A percentile compares a stretch with the other conserved stretches of the same genome.
phyloP scores from a whole-genome alignment of 805 yeast species.

The Suhomyces pyralidae region DNA sequence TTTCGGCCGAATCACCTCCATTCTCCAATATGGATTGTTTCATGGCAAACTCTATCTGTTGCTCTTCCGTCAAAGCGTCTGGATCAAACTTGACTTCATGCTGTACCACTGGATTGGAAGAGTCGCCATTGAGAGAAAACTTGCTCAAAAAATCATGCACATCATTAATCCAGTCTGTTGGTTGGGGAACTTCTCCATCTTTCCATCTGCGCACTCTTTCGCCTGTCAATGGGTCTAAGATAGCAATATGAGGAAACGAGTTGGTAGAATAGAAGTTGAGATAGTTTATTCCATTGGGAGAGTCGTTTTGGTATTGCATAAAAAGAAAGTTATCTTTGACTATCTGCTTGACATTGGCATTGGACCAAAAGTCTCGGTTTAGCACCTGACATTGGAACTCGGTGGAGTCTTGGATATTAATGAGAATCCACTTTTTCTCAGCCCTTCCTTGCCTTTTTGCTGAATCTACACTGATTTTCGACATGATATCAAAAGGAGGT shows the following conservation, averaged over 20 bases:
- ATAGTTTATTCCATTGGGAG: slow-evolving; percentile 71
- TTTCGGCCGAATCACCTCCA: slow-evolving; percentile 25
- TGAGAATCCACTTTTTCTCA: slow-evolving; percentile 73
- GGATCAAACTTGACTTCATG: slow-evolving; percentile 63
- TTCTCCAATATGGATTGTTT: slow-evolving; percentile 52
- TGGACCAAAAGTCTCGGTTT: slow-evolving; percentile 92
- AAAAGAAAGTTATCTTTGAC: slow-evolving; percentile 73
- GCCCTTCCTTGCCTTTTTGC: slow-evolving; percentile 69
- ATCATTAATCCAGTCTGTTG: slow-evolving; percentile 60
- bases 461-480: slow-evolving; percentile 60
- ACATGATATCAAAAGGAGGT: slow-evolving; percentile 91
- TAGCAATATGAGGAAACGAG: slow-evolving; percentile 83
- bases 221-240: slow-evolving; percentile 93
- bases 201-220: slow-evolving; percentile 80
- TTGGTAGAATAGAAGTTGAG: slow-evolving; percentile 67
- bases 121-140: slow-evolving; percentile 62
- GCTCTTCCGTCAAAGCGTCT: slow-evolving; percentile 71
- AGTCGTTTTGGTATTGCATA: slow-evolving; percentile 78
- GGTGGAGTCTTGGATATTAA: slow-evolving; percentile 82
- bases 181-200: slow-evolving; percentile 56
- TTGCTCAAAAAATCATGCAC: slow-evolving; percentile 63
- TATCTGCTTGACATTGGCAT: slow-evolving; percentile 56
- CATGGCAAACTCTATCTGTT: slow-evolving; percentile 75
- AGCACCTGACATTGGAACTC: slow-evolving; percentile 87
- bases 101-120: slow-evolving; percentile 61